Base-by-base conservation (phyloP, 768 basidiomycete species). In the Lactarius indigo region DNA sequence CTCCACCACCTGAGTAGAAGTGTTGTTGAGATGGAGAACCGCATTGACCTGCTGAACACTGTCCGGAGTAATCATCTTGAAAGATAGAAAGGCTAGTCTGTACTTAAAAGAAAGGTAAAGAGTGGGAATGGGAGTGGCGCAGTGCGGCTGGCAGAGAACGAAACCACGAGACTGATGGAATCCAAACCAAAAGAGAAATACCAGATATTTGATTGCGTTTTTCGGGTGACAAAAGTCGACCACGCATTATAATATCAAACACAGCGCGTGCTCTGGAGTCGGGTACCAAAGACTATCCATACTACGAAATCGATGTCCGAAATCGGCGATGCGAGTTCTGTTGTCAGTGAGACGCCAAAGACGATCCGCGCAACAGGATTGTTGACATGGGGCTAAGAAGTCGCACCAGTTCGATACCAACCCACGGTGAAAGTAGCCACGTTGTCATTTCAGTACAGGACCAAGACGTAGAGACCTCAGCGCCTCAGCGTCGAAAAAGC, bases 121-220 rank as follows among this genome's bases (percentile, higher is more conserved):
- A n/a, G 41, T 26, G 23, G 35, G 41, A 42, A 18, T 58, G 37
- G 2, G 39, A 41, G 17, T 20, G 5, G 28, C 8, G 17, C 44
- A 23, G 31, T 41, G 56, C 23, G 61, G 61, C 47, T 57, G 61
- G 65, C 18, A 30, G 28, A 28, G 37, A 37, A 39, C 47, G 20
- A 26, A 52, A 13, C 35, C 31, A 5, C 33, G 9, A 61, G 8
- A 28, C 20, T 5, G 42, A 57, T 59, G 65, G 65, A 63, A 66
- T 66, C 55, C 65, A 63, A 63, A 30, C 6, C 56, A 20, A 30
- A 30, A 41, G 44, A 59, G 23, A 59, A 26, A 64, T 50, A n/a
- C 55, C 59, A 60, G 12, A 28, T 39, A 33, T 60, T 26, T 52
- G 23, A 2, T 52, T 26, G 23, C 13, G 26, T 12, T 52, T 50